Base-by-base conservation (phyloP, 2,329 filamentous ascomycete species). In the Trichothecium roseum region DNA sequence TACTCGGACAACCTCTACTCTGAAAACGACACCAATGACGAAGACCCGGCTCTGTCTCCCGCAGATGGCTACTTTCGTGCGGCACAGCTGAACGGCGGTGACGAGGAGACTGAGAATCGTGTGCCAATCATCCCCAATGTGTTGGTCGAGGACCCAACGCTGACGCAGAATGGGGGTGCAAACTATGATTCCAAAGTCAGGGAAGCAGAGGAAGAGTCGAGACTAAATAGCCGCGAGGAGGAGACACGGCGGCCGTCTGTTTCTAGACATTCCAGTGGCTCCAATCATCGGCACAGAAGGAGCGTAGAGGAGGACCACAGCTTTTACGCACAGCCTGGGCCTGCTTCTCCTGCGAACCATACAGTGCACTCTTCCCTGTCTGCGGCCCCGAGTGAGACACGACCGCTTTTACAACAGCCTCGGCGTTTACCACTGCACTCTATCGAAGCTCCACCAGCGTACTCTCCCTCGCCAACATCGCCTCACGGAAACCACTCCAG, bases 41-140 rank as follows among this genome's bases (percentile, higher is more conserved):
- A 41, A 12, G 47, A 52, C 36, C 53, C 59, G 37, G 53, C 55
- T 28, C 52, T 69, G 37, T 71, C 67, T 20, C 68, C 68, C 28
- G 62, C 65, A n/a, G 64, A 72, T 40, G 68, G 66, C 26, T 69
- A 69, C 58, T 72, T 72, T 48, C 56, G 59, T 45, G 54, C 56
- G 49, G 60, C 60, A 18, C 42, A 40, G 8, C 24, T 10, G 7
- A 10, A 24, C 32, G 15, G 12, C 32, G 29, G 15, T 28, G 28
- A 13, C 32, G 14, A 18, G 6, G 15, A 18, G 6, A 12, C 27
- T 4, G 16, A 36, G 17, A 51, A 53, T 35, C 53, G 53, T 41
- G 59, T 64, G 9, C 67, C 65, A 28, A 52, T 49, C 37, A 60
- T 71, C 12, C 67, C 68, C 29, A 62, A 69, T 48, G 52, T 70